Evolutionary conservation across 495 filamentous ascomycete genomes (phyloP), one percentile per base, ranked within the genome.

Genomic region (Melanomma pulvis-pyrius): DNA sequence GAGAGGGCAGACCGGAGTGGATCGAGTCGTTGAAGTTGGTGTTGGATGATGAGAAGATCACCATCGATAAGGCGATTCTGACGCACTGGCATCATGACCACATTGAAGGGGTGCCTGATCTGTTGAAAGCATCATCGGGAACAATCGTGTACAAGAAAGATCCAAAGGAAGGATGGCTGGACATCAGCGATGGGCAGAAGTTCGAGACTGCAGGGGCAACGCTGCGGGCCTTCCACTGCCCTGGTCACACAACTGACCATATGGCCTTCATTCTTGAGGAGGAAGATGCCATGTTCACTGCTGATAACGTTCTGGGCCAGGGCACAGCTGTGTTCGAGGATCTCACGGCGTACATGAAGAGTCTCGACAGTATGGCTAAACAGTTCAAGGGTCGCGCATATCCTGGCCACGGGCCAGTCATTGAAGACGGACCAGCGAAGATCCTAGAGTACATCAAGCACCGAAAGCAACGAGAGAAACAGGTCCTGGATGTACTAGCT

Each of bases 61-160:
- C 82, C 0, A 80, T 97, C 30, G 76, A 83, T 30, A 75, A 79
- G 19, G 86, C 84, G 2, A 80, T 98, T 21, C 77, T 97, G 24
- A 97, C 93, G 0, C 94, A 98, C 75, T 91, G 91, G 90, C 94
- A 98, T 75, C 82, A 76, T 29, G 94, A 98, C 75, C 94, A 98
- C 73, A 81, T 86, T 21, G 84, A 85, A 26, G 94, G 94, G 0
- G 79, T 96, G 7, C 59, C 75, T 7, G 86, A 96, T 67, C 81
- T 96, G 1, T 79, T 85, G 8, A 70, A 77, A 9, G 63, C 87
- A 19, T 91, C 82, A 50, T 88, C 92, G 0, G 70, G 81, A 21
- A 85, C 79, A 6, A 73, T 71, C 3, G 67, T 91, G 19, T 82
- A 81, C 70, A 87, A 88, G 73, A 74, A 83, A 63, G 72, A 80